Conservation (phyloP, 2,329 filamentous ascomycete species). For the Ophiostoma himal-ulmi region DNA sequence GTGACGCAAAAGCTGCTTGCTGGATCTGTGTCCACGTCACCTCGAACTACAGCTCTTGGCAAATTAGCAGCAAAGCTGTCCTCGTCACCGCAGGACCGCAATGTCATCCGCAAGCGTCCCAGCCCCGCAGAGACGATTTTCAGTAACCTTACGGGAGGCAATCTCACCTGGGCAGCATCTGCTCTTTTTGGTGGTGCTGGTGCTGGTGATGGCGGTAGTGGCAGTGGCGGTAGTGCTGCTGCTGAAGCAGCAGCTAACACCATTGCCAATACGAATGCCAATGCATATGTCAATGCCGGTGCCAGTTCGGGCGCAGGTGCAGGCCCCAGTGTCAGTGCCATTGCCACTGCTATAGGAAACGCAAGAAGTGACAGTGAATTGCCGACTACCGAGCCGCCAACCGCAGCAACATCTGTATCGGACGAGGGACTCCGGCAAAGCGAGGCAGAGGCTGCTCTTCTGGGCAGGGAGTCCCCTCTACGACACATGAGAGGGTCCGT, state of each 20-base stretch:
- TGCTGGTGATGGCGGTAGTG: neutral
- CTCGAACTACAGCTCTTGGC: slow-evolving; percentile 1
- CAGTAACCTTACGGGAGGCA: slow-evolving; percentile 48
- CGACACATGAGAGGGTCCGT: neutral
- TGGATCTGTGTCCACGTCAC: slow-evolving; percentile 21
- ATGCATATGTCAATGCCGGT: neutral
- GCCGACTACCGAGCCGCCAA: slow-evolving; percentile 40
- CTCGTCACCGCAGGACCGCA: slow-evolving; percentile 36
- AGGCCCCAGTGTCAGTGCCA: neutral
- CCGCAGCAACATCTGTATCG: slow-evolving; percentile 47
- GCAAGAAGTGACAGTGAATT: slow-evolving; percentile 19
- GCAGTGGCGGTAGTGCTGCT: slow-evolving; percentile 13
- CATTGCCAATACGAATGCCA: neutral
- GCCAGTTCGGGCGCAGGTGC: neutral
- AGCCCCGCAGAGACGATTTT: slow-evolving; percentile 59
- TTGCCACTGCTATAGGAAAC: slow-evolving; percentile 17
- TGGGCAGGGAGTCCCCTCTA: slow-evolving; percentile 25
- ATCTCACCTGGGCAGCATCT: slow-evolving; percentile 47
- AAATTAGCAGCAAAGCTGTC: slow-evolving; percentile 30
- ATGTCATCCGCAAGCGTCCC: slow-evolving; percentile 43
- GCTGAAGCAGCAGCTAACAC: slow-evolving; percentile 18
- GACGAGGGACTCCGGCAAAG: slow-evolving; percentile 46
- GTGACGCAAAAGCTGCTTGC: slow-evolving; percentile 32
- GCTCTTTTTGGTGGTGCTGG: slow-evolving; percentile 34
- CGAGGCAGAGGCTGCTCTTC: slow-evolving; percentile 32